Conservation (phyloP, 495 filamentous ascomycete species). For the Daldinia concentrica region DNA sequence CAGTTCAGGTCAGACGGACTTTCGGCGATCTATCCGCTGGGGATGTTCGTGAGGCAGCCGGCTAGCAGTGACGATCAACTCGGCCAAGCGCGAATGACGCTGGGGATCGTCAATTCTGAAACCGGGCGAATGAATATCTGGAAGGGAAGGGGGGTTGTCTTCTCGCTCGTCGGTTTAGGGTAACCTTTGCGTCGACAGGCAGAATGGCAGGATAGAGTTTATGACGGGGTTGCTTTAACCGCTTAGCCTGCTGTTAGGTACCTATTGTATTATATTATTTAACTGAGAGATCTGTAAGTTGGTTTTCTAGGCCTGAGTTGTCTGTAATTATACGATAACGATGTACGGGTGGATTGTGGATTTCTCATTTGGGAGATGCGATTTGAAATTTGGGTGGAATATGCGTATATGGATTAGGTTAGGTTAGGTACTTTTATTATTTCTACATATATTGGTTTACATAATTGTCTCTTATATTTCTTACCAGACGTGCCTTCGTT, state of each 20-base stretch:
- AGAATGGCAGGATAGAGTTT: not conserved
- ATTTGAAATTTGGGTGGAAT: not conserved
- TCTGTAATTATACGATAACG: not conserved
- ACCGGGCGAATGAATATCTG: constrained; percentile 19
- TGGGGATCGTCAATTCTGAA: constrained; percentile 42
- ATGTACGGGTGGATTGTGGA: not conserved
- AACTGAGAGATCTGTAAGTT: too few relatives aligned
- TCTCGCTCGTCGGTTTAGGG: not conserved
- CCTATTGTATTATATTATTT: too few relatives aligned
- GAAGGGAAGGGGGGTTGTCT: not conserved
- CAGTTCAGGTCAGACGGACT: not conserved
- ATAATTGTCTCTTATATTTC: too few relatives aligned
- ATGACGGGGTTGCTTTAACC: constrained; percentile 11
- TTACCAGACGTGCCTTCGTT: too few relatives aligned
- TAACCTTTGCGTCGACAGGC: not conserved
- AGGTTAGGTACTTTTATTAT: too few relatives aligned
- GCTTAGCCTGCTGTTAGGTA: constrained; percentile 2
- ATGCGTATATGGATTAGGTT: not conserved
- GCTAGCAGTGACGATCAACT: constrained; percentile 8
- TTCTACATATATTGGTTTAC: too few relatives aligned
- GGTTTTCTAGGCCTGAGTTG: not conserved
- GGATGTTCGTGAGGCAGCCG: not conserved
- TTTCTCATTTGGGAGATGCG: too few relatives aligned
- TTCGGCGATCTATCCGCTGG: constrained; percentile 15
- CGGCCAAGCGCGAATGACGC: constrained; percentile 27